Percentiles rank a stretch among this genome's conserved stretches.
Conservation (phyloP, 495 filamentous ascomycete species). For the Penicillium crystallinum region DNA sequence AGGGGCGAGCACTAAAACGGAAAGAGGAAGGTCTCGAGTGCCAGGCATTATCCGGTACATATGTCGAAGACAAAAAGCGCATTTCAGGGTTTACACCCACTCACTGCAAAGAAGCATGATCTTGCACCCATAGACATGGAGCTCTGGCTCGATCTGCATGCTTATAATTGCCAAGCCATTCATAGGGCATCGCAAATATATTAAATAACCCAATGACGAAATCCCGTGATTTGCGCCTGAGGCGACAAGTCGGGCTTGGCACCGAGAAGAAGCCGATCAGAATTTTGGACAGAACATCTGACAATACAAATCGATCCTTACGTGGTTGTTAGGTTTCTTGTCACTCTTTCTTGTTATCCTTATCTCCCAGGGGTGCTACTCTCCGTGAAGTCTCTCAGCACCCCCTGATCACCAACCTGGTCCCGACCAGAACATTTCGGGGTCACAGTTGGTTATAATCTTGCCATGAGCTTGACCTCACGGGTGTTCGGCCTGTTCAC, state of each 20-base stretch:
- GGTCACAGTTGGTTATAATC: constrained; percentile 27
- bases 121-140: too few species aligned
- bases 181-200: too few species aligned
- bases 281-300: constrained; percentile 28
- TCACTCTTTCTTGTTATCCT: constrained; percentile 17
- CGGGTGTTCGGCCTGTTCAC: constrained; percentile 42
- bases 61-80: background rate
- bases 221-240: constrained; percentile 25
- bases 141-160: background rate
- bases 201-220: background rate
- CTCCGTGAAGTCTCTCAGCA: constrained; percentile 12
- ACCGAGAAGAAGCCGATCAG: constrained; percentile 35
- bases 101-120: too few species aligned
- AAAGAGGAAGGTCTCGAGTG: constrained; percentile 39
- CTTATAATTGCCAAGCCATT: background rate
- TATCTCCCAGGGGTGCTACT: constrained; percentile 15
- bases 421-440: constrained; percentile 30
- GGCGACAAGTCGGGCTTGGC: constrained; percentile 22
- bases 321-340: constrained; percentile 10
- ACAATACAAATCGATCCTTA: constrained; percentile 9
- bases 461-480: constrained; percentile 47
- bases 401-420: constrained; percentile 18
- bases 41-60: constrained; percentile 3
- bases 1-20: constrained; percentile 29
- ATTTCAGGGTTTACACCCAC: background rate